A percentile compares a stretch with the other conserved stretches of the same genome.
Evolutionary conservation across 2,329 filamentous ascomycete genomes (phyloP).

Genomic region (Malbranchea cinnamomea): DNA sequence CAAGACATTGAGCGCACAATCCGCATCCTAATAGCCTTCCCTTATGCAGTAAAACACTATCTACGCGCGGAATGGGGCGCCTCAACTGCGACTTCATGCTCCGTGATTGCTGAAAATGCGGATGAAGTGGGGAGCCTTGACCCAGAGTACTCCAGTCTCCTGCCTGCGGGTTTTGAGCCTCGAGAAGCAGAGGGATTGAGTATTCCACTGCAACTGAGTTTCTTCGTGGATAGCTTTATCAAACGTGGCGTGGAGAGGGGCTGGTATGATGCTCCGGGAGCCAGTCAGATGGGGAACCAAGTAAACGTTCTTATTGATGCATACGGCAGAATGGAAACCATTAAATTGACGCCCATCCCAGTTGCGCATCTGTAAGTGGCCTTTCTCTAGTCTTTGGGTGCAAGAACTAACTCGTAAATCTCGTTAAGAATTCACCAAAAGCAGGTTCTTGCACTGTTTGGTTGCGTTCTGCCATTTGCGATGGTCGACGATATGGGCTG

Average conservation of each 20-base stretch:
- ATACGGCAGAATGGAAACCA: constrained; percentile 51
- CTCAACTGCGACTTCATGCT: constrained; percentile 15
- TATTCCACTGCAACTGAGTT: constrained; percentile 44
- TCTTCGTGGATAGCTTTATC: constrained; percentile 46
- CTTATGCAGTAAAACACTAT: constrained; percentile 51
- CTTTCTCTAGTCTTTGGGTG: constrained; percentile 1
- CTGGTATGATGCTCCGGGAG: constrained; percentile 47
- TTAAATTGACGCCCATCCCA: constrained; percentile 48
- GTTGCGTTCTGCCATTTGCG: constrained; percentile 46
- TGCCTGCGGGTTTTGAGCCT: constrained; percentile 36
- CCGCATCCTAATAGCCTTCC: constrained; percentile 43
- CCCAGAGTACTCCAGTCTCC: constrained; percentile 36
- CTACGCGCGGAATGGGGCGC: constrained; percentile 47
- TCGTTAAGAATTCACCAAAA: constrained; percentile 44
- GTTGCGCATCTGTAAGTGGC: constrained; percentile 40
- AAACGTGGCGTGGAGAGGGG: constrained; percentile 39
- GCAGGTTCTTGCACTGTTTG: constrained; percentile 48
- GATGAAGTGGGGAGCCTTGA: constrained; percentile 20
- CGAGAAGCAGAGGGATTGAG: constrained; percentile 45
- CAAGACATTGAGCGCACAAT: constrained; percentile 45
- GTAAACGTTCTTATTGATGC: constrained; percentile 42
- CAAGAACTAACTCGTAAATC: constrained; percentile 1
- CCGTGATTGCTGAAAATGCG: constrained; percentile 1
- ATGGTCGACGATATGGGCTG: constrained; percentile 49
- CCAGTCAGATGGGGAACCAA: constrained; percentile 42